phyloP scores from a whole-genome alignment of 352 stramenopile genomes.

The Thalassiosira livingstoniorum region DNA sequence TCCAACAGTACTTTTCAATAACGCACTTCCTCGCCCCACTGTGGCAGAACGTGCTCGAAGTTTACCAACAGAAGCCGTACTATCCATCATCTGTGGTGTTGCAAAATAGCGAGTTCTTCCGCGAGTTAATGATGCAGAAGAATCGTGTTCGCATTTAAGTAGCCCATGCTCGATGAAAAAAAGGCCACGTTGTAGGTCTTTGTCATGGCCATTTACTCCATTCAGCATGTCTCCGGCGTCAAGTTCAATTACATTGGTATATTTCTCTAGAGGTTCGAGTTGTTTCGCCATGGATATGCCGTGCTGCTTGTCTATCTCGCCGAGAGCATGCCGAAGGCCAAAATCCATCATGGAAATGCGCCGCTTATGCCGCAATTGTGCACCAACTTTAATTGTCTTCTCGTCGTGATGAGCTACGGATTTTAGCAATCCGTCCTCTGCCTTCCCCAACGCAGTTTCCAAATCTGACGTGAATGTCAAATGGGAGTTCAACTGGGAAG shows the following conservation, averaged over 20 bases:
- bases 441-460: slow-evolving; percentile 70
- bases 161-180: slow-evolving; percentile 76
- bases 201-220: slow-evolving; percentile 37
- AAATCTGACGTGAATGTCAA: slow-evolving; percentile 68
- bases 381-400: slow-evolving; percentile 17
- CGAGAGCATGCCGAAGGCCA: slow-evolving; percentile 67
- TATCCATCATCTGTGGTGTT: slow-evolving; percentile 13
- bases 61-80: slow-evolving; percentile 52
- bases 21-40: slow-evolving; percentile 31
- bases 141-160: slow-evolving; percentile 60
- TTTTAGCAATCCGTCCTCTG: slow-evolving; percentile 77
- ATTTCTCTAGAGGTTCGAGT: slow-evolving; percentile 60
- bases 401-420: slow-evolving; percentile 42
- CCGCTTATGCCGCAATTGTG: slow-evolving; percentile 33
- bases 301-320: slow-evolving; percentile 75
- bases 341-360: slow-evolving; percentile 47
- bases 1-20: slow-evolving; percentile 47
- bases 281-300: slow-evolving; percentile 43
- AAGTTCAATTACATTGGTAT: slow-evolving; percentile 60
- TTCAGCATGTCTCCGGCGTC: slow-evolving; percentile 62
- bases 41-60: slow-evolving; percentile 53
- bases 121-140: slow-evolving; percentile 38
- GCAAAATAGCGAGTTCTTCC: slow-evolving; percentile 35
- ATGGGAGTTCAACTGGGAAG: slow-evolving; percentile 46
- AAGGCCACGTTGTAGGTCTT: slow-evolving; percentile 56